Conservation (phyloP, 1,139 yeast genomes). For the Geotrichum histeridarum region DNA sequence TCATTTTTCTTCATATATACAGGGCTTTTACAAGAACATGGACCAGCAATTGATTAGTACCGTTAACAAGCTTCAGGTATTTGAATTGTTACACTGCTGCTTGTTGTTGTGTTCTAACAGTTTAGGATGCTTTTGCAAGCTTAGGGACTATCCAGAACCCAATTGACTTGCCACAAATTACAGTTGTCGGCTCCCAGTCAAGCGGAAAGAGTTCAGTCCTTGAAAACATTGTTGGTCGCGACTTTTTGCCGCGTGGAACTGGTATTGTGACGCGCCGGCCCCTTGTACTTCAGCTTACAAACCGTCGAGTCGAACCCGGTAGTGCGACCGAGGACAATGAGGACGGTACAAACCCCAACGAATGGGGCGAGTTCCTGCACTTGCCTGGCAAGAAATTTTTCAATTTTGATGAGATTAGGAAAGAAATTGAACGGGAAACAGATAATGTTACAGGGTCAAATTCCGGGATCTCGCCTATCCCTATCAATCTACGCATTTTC, state of each 20-base stretch:
- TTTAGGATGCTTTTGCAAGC: conserved; percentile 88
- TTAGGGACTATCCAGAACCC: conserved; percentile 55
- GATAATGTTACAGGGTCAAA: conserved; percentile 91
- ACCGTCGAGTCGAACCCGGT: conserved; percentile 46
- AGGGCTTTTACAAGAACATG: conserved; percentile 38
- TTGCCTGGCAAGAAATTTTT: conserved; percentile 82
- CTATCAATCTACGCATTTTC: conserved; percentile 88
- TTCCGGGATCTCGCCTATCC: conserved; percentile 86
- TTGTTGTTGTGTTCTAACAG: conserved; percentile 23
- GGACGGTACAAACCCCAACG: conserved; percentile 73
- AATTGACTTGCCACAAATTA: conserved; percentile 85
- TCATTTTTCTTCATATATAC: neutral
- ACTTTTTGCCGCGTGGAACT: conserved; percentile 90
- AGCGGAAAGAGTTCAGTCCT: conserved; percentile 91
- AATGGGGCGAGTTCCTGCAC: conserved; percentile 98
- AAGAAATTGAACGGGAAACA: conserved; percentile 88
- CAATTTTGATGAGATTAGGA: conserved; percentile 86
- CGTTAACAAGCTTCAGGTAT: conserved; percentile 65
- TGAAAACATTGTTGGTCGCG: conserved; percentile 92
- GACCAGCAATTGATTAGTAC: conserved; percentile 87
- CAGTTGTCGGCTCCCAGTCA: conserved; percentile 94
- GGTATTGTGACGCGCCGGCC: conserved; percentile 96
- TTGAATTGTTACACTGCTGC: neutral
- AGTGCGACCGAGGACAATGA: conserved; percentile 18
- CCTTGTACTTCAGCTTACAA: conserved; percentile 72